phyloP scores from a whole-genome alignment of 2,329 filamentous ascomycete species.

The Epichloe baconii region DNA sequence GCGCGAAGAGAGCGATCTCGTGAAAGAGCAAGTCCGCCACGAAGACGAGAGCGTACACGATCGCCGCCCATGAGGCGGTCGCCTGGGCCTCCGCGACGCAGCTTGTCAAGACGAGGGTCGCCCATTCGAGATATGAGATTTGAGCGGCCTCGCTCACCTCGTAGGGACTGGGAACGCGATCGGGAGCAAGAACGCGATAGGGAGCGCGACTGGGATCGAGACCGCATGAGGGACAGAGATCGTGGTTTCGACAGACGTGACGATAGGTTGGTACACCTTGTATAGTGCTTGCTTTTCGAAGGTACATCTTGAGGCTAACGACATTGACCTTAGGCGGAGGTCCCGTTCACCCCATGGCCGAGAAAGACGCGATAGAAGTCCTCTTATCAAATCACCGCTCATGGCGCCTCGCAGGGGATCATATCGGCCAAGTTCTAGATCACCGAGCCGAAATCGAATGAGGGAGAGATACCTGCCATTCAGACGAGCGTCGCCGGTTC shows the following conservation, averaged over 20 bases:
- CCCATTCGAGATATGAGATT: conserved; percentile 23
- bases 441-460: conserved; percentile 29
- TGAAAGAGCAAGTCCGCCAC: conserved; percentile 25
- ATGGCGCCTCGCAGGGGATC: conserved; percentile 26
- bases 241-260: conserved; percentile 28
- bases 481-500: conserved; percentile 34
- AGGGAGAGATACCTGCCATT: conserved; percentile 29
- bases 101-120: conserved; percentile 23
- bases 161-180: conserved; percentile 23
- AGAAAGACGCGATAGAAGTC: conserved; percentile 28
- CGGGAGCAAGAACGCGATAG: conserved; percentile 20
- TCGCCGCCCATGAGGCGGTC: conserved; percentile 23
- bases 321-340: conserved; percentile 28
- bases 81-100: conserved; percentile 23
- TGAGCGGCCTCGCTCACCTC: conserved; percentile 26
- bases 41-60: conserved; percentile 23
- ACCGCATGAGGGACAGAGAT: conserved; percentile 18
- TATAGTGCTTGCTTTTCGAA: not conserved
- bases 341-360: conserved; percentile 41
- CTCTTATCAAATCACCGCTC: conserved; percentile 16
- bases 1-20: conserved; percentile 28
- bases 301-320: conserved; percentile 9
- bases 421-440: conserved; percentile 42
- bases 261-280: conserved; percentile 18
- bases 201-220: conserved; percentile 18